phyloP scores from a whole-genome alignment of 139 green algal species.

The Cymbomonas tetramitiformis region DNA sequence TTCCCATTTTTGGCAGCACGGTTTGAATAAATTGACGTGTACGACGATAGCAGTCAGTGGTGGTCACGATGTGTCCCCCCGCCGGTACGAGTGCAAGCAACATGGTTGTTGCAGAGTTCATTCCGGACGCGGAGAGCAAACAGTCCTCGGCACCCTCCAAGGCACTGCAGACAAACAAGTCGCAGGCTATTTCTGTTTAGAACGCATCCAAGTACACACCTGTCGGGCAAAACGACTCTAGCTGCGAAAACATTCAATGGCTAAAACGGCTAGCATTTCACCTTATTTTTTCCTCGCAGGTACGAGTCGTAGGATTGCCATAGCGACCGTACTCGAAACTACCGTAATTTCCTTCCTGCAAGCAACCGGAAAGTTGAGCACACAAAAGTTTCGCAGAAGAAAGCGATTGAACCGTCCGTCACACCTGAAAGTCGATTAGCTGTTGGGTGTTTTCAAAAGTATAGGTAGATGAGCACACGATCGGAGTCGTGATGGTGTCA shows the following conservation, averaged over 20 bases:
- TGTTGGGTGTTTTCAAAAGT: slow-evolving; percentile 66
- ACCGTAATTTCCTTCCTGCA: slow-evolving; percentile 76
- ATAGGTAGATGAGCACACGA: slow-evolving; percentile 92
- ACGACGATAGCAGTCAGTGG: slow-evolving; percentile 94
- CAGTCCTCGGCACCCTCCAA: slow-evolving; percentile 91
- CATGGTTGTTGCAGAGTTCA: slow-evolving; percentile 96
- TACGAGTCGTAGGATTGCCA: slow-evolving; percentile 84
- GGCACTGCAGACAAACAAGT: no score
- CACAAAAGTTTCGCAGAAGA: not conserved
- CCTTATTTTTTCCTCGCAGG: slow-evolving; percentile 82
- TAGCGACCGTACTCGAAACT: slow-evolving; percentile 86
- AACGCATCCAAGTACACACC: no score
- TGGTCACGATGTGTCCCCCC: slow-evolving; percentile 94
- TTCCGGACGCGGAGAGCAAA: slow-evolving; percentile 77
- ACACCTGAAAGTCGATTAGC: slow-evolving; percentile 72
- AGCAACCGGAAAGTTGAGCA: slow-evolving; percentile 17
- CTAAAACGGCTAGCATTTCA: no score
- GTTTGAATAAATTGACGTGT: slow-evolving; percentile 97
- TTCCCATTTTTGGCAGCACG: slow-evolving; percentile 91
- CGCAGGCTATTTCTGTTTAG: no score
- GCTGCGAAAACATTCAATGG: no score
- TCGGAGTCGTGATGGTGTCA: slow-evolving; percentile 90
- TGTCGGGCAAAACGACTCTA: no score
- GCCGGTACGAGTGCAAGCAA: slow-evolving; percentile 88
- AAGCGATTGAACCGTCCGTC: slow-evolving; percentile 4